These are phyloP conservation scores for Ramularia endophylla DNA, from an alignment of 2,329 filamentous ascomycete species.

Conservation along the genomic window DNA sequence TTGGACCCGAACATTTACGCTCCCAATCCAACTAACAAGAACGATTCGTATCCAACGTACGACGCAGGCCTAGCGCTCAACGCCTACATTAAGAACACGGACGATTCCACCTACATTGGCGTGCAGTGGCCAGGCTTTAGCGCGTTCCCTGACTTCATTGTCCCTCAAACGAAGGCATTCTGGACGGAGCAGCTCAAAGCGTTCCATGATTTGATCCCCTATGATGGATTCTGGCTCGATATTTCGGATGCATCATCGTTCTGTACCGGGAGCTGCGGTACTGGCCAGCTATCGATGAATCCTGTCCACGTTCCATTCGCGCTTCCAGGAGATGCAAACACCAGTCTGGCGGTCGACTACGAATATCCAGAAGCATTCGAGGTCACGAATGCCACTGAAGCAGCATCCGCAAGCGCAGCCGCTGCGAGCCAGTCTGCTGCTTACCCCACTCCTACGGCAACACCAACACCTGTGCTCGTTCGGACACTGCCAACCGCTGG, in stretches of 20 bases:
- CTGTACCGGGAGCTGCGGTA: slow-evolving; percentile 23
- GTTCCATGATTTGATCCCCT: slow-evolving; percentile 16
- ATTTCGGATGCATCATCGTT: slow-evolving; percentile 20
- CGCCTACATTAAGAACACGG: slow-evolving; percentile 49
- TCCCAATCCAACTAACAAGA: slow-evolving; percentile 58
- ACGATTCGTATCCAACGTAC: slow-evolving; percentile 50
- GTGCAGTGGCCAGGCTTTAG: slow-evolving; percentile 20
- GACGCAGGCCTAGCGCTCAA: slow-evolving; percentile 45
- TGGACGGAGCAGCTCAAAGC: slow-evolving; percentile 22
- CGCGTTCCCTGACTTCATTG: slow-evolving; percentile 18
- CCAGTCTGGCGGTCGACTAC: slow-evolving; percentile 13
- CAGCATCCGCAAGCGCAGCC: slow-evolving; percentile 19
- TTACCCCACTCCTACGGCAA: slow-evolving; percentile 12
- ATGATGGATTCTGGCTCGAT: slow-evolving; percentile 27
- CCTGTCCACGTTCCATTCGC: slow-evolving; percentile 19
- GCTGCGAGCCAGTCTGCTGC: slow-evolving; percentile 15
- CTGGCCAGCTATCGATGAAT: slow-evolving; percentile 15
- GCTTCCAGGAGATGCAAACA: slow-evolving; percentile 17
- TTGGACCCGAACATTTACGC: slow-evolving; percentile 58
- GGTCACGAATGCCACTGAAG: slow-evolving; percentile 25
- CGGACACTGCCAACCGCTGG: slow-evolving; percentile 18
- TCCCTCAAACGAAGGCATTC: slow-evolving; percentile 19
- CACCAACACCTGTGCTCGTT: slow-evolving; percentile 15
- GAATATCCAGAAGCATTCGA: slow-evolving; percentile 24
- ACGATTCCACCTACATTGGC: slow-evolving; percentile 40